These are phyloP conservation scores for Mariannaea elegans DNA, from an alignment of 2,329 filamentous ascomycete species.

Conservation along the genomic window DNA sequence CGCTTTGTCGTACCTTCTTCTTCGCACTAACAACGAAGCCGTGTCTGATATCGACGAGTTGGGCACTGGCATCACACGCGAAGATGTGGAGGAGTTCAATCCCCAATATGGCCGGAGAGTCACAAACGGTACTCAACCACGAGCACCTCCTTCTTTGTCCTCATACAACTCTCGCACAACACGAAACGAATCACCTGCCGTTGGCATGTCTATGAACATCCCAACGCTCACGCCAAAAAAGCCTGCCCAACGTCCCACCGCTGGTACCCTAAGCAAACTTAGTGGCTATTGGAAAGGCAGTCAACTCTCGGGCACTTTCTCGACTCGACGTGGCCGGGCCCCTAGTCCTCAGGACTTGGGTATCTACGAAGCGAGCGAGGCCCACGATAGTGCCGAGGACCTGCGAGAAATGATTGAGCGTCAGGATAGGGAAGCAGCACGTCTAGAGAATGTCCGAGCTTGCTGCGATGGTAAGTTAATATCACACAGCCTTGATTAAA, in stretches of 20 bases:
- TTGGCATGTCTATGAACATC: slow-evolving; percentile 59
- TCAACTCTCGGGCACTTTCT: slow-evolving; percentile 60
- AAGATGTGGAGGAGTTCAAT: slow-evolving; percentile 84
- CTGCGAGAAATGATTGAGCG: slow-evolving; percentile 80
- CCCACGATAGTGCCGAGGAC: slow-evolving; percentile 84
- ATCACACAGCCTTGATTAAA: background rate
- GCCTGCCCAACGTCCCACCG: slow-evolving; percentile 47
- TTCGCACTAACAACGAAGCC: slow-evolving; percentile 76
- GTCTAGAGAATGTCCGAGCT: slow-evolving; percentile 92
- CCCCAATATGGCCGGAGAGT: slow-evolving; percentile 60
- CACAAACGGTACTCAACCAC: slow-evolving; percentile 55
- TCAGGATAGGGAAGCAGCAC: slow-evolving; percentile 78
- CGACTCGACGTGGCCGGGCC: slow-evolving; percentile 62
- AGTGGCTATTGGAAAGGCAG: slow-evolving; percentile 67
- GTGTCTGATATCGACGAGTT: slow-evolving; percentile 69
- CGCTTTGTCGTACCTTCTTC: slow-evolving; percentile 88
- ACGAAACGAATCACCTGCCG: slow-evolving; percentile 69
- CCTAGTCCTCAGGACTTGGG: slow-evolving; percentile 54
- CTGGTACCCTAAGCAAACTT: slow-evolving; percentile 64
- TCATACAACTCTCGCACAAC: slow-evolving; percentile 82
- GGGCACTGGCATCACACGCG: slow-evolving; percentile 64
- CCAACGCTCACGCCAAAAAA: slow-evolving; percentile 66
- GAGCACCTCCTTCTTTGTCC: slow-evolving; percentile 72
- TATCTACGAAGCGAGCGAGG: slow-evolving; percentile 69
- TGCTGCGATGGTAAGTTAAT: slow-evolving; percentile 88